phyloP scores from a whole-genome alignment of 495 filamentous ascomycete genomes.

The Hypomontagnella monticulosa region DNA sequence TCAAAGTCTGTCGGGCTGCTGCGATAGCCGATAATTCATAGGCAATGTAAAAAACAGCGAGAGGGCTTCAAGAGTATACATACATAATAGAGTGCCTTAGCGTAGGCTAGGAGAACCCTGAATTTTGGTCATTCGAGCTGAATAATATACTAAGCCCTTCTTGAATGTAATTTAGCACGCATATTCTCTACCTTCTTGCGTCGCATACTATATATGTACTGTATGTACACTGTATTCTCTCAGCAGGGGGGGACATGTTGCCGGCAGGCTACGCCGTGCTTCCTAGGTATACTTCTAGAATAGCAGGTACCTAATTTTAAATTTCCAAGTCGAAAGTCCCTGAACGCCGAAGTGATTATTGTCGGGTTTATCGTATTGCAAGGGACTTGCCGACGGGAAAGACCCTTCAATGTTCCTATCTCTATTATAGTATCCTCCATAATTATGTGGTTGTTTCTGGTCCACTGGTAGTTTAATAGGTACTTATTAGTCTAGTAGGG shows the following conservation, averaged over 20 bases:
- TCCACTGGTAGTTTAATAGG: too few species aligned
- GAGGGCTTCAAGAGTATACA: not conserved
- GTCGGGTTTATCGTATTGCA: not conserved
- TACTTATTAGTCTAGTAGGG: too few species aligned
- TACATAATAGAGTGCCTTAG: conserved; percentile 3
- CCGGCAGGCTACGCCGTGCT: not conserved
- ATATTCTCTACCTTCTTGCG: not conserved
- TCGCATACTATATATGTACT: conserved; percentile 3
- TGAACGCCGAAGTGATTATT: not conserved
- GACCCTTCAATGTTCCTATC: not conserved
- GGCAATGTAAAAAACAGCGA: conserved; percentile 2
- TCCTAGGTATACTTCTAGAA: not conserved
- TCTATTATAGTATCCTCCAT: not conserved
- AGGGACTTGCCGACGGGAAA: conserved; percentile 3
- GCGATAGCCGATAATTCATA: not conserved
- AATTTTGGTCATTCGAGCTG: conserved; percentile 14
- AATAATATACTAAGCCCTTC: too few species aligned
- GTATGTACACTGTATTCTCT: not conserved
- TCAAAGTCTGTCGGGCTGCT: conserved; percentile 1
- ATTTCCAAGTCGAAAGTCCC: not conserved
- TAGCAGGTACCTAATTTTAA: not conserved
- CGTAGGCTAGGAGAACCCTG: conserved; percentile 19
- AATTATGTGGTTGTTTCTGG: not conserved
- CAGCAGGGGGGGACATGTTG: too few species aligned
- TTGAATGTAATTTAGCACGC: too few species aligned